These are phyloP conservation scores for Suillus bovinus DNA, from an alignment of 768 basidiomycete species.

Conservation along the genomic window DNA sequence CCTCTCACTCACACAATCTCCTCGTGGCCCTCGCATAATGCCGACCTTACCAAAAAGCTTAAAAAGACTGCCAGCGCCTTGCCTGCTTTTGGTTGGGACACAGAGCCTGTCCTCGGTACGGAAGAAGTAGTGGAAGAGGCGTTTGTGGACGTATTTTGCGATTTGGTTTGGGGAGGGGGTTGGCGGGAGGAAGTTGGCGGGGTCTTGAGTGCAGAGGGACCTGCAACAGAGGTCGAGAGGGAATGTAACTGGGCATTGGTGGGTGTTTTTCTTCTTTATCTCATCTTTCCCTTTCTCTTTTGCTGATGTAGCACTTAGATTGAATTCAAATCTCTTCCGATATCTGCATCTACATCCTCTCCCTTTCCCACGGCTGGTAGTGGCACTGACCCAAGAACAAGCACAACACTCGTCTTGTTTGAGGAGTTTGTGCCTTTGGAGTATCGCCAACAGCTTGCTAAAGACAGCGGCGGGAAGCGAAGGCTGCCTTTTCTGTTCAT, in stretches of 20 bases:
- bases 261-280: conserved; percentile 28
- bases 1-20: conserved; percentile 59
- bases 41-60: conserved; percentile 73
- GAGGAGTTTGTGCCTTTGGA: conserved; percentile 94
- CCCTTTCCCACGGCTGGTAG: conserved; percentile 9
- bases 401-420: conserved; percentile 74
- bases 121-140: conserved; percentile 89
- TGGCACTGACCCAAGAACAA: conserved; percentile 65
- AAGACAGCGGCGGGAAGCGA: conserved; percentile 52
- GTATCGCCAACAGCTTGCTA: conserved; percentile 73
- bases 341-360: conserved; percentile 26
- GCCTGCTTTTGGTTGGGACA: conserved; percentile 92
- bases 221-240: conserved; percentile 51
- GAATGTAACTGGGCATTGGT: conserved; percentile 95
- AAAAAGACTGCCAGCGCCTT: conserved; percentile 75
- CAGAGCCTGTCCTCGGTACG: conserved; percentile 72
- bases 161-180: conserved; percentile 77
- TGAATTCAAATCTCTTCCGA: conserved; percentile 81
- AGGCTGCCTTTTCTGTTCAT: conserved; percentile 73
- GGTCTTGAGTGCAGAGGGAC: conserved; percentile 67
- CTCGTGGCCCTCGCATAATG: conserved; percentile 73
- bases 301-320: conserved; percentile 47
- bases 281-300: neutral
- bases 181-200: conserved; percentile 90
- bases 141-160: conserved; percentile 86